Base-by-base conservation (phyloP, 2,329 filamentous ascomycete genomes). In the Escovopsis sp. region DNA sequence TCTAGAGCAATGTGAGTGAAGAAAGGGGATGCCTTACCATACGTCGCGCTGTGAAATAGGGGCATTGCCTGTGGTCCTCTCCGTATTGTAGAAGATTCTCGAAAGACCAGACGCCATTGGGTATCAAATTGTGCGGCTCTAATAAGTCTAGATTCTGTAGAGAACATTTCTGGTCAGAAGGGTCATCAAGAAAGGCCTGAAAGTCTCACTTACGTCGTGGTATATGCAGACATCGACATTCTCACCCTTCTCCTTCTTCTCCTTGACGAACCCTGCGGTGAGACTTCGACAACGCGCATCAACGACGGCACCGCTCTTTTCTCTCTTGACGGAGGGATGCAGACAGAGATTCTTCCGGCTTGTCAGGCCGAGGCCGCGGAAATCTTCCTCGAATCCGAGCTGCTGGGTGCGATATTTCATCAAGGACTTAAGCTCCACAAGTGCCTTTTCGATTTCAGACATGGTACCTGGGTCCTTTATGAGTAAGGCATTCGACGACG, bases 401-500 rank as follows among this genome's bases (percentile, higher is more conserved):
- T 95, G 78, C 49, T 94, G 75, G 6, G 85, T 69, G 12, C 91
- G 82, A 57, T 94, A 96, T 58, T 93, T 93, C 88, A 98, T 98
- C 42, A 98, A 65, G 23, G 80, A 80, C 59, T 91, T 87, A 53
- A 98, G 61, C 62, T 98, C 91, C 9, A 85, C 85, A 41, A 98
- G 65, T 0, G 93, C 91, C 65, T 98, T 98, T 60, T 98, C 91
- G 55, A 98, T 98, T 66, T 98, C 91, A 33, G 91, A 98, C 88
- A 98, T 98, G 44, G 91, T 98, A 67, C 75, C 75, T 78, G 26
- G 6, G 26, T 7, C 12, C 10, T 26, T 23, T 2, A 15, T 36
- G n/a, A 42, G 39, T n/a, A 10, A 12, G 30, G 19, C 7, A 18
- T 33, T 26, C 3, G 34, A 12, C 18, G 34, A 28, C 8, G 28